Evolutionary conservation across 805 yeast genomes (phyloP), one percentile per base, ranked within the genome.

Genomic region (Hanseniaspora hatyaiensis): DNA sequence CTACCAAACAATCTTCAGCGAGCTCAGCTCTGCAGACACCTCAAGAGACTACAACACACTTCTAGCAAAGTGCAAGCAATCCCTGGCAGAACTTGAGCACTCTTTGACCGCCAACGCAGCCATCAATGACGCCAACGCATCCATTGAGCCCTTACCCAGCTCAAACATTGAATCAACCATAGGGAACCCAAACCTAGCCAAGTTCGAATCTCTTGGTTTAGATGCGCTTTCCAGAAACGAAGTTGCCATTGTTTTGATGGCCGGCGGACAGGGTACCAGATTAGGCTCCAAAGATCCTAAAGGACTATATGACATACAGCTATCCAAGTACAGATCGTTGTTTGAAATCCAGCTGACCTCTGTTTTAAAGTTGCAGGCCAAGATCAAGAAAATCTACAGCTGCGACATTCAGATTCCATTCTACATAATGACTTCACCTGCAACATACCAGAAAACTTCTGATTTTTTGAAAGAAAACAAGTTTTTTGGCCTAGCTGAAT

Each of bases 221-320:
- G 67, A 75, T 22, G 82, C 89, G 26, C 80, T 92, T 47, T 63
- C 74, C 15, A 62, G 68, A 12, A 80, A 80, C 53, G 75, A 82
- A 57, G 97, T 89, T 20, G 98, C 86, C 29, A 89, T 92, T 4
- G 70, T 92, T 36, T 69, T 92, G 45, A 81, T 92, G 83, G 96
- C 99, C 11, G 99, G 99, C 49, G 99, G 99, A 42, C 98, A 92
- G 64, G 99, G 99, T 28, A 83, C 96, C 6, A 73, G 99, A 52
- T 70, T 92, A 47, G 98, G 98, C 1, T 86, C 95, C 1, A 67
- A 78, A 3, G 76, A 69, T 22, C 99, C 99, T 31, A 92, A 92
- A 64, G 99, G 99, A 1, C 89, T 96, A 64, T 92, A 77, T 60
- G 76, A 89, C 61, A 80, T 92, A 52, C 81, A 81, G 0, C 72